Evolutionary conservation across 345 rosid genomes (phyloP).

Genomic region (Atalantia buxifolia): DNA sequence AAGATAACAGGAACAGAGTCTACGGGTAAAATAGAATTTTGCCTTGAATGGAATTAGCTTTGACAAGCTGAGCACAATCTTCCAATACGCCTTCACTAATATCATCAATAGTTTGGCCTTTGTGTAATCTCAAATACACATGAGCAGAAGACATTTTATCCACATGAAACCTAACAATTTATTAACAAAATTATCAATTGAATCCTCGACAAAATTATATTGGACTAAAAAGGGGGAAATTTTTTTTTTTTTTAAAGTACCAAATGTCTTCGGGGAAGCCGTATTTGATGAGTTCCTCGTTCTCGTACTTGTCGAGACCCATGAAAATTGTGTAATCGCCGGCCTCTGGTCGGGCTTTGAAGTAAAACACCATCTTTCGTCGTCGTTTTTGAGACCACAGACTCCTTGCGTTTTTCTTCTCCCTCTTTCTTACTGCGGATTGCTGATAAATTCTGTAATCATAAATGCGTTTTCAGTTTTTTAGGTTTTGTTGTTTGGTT

Average conservation of each 20-base stretch:
- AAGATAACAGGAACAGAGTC: not conserved
- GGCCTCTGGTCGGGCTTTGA: slow-evolving; percentile 89
- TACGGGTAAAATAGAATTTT: slow-evolving; percentile 5
- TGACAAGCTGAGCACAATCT: slow-evolving; percentile 98
- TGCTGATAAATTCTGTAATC: not conserved
- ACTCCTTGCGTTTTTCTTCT: not conserved
- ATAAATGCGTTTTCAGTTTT: not conserved
- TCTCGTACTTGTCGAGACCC: slow-evolving; percentile 99
- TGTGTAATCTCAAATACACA: slow-evolving; percentile 87
- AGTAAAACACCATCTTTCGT: slow-evolving; percentile 73
- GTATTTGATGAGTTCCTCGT: slow-evolving; percentile 98
- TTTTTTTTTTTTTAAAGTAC: slow-evolving; percentile 25
- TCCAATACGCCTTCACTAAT: slow-evolving; percentile 82
- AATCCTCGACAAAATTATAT: not conserved
- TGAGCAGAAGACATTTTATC: slow-evolving; percentile 99
- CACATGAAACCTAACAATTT: slow-evolving; percentile 79
- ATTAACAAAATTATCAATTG: not conserved
- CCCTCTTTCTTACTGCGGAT: not conserved
- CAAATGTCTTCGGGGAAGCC: slow-evolving; percentile 98
- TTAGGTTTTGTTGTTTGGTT: not conserved
- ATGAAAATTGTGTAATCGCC: slow-evolving; percentile 98
- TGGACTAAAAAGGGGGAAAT: not conserved
- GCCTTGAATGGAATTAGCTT: slow-evolving; percentile 99
- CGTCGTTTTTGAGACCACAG: slow-evolving; percentile 6
- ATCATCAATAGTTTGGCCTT: slow-evolving; percentile 81